Percentiles rank a stretch among this genome's conserved stretches.
Conservation (phyloP, 2,329 filamentous ascomycete species). For the Monosporascus sp. region DNA sequence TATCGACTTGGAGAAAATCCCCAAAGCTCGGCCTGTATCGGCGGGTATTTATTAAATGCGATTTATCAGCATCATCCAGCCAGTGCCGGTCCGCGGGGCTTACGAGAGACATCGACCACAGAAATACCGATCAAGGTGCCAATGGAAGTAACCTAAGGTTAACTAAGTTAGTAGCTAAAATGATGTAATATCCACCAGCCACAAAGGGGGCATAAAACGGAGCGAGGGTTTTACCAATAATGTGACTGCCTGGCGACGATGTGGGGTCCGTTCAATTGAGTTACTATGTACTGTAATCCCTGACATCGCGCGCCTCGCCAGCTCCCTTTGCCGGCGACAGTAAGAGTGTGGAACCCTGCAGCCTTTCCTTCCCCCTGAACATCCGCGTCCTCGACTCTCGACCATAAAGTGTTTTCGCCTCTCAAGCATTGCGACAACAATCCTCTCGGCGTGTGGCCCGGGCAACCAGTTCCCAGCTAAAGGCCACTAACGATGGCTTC, state of each 20-base stretch:
- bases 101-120: no score
- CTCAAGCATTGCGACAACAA: conserved; percentile 5
- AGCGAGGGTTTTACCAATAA: no score
- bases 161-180: neutral
- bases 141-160: no score
- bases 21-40: conserved; percentile 7
- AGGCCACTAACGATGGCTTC: neutral
- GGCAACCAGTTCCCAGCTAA: neutral
- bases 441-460: conserved; percentile 3
- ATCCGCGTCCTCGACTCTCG: conserved; percentile 1
- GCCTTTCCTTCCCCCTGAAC: conserved; percentile 12
- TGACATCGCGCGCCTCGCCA: conserved; percentile 4
- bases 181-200: neutral
- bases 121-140: no score
- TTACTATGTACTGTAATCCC: no score
- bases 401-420: conserved; percentile 3
- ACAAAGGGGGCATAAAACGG: neutral
- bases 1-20: neutral
- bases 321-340: conserved; percentile 1
- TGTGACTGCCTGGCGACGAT: no score
- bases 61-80: conserved; percentile 5
- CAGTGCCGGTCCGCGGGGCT: neutral
- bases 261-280: no score
- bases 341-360: neutral
- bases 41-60: neutral